These are phyloP conservation scores for Clarireedia homoeocarpa DNA, from an alignment of 2,329 filamentous ascomycete genomes.

Conservation along the genomic window DNA sequence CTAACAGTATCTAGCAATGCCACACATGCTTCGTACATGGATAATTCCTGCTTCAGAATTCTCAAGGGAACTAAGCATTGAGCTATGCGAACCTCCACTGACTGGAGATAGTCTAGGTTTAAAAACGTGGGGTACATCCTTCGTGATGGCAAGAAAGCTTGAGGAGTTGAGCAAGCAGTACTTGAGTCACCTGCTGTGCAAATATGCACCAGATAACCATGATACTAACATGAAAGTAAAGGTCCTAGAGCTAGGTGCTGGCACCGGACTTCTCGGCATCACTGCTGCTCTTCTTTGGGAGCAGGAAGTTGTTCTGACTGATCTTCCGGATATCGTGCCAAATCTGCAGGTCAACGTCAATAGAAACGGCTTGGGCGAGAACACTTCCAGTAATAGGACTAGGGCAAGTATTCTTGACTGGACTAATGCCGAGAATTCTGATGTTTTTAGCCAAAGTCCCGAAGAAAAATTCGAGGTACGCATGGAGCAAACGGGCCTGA, in stretches of 20 bases:
- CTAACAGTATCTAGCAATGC: conserved; percentile 42
- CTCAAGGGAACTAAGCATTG: conserved; percentile 47
- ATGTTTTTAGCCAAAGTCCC: conserved; percentile 32
- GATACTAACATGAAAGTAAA: neutral
- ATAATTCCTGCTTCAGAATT: conserved; percentile 39
- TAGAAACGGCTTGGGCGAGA: conserved; percentile 51
- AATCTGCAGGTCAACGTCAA: conserved; percentile 69
- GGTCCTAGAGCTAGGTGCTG: conserved; percentile 76
- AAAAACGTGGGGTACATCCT: conserved; percentile 94
- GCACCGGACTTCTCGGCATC: conserved; percentile 84
- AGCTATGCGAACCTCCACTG: conserved; percentile 77
- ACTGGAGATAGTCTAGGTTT: conserved; percentile 83
- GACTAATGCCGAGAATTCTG: conserved; percentile 31
- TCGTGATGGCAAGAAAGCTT: conserved; percentile 71
- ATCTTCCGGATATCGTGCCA: conserved; percentile 73
- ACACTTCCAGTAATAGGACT: conserved; percentile 38
- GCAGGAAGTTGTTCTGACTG: conserved; percentile 65
- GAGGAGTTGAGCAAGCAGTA: conserved; percentile 31
- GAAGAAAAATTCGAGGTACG: conserved; percentile 35
- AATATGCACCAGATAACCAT: conserved; percentile 8
- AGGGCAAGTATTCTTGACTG: conserved; percentile 57
- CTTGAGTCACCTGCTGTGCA: conserved; percentile 30
- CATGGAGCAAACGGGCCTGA: neutral
- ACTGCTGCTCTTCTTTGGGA: conserved; percentile 69
- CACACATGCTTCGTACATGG: conserved; percentile 54